These are phyloP conservation scores for Sporothrix inflata DNA, from an alignment of 2,329 filamentous ascomycete species.

Conservation along the genomic window DNA sequence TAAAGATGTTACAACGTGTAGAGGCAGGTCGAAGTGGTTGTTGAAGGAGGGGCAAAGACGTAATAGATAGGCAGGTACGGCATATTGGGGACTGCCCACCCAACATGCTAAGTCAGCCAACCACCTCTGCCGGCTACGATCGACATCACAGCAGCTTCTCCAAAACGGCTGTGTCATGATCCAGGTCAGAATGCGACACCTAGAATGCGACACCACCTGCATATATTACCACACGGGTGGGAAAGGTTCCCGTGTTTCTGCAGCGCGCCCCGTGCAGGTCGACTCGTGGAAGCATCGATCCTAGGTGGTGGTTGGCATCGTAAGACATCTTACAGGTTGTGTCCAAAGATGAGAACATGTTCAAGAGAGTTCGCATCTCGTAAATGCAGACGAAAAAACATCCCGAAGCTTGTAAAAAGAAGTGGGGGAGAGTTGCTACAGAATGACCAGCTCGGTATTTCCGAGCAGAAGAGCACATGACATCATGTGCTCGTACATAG, in stretches of 20 bases:
- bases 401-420: background rate
- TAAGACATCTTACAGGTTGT: background rate
- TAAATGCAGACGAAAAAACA: background rate
- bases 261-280: background rate
- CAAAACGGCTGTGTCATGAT: background rate
- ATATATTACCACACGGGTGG: background rate
- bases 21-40: background rate
- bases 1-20: background rate
- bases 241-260: background rate
- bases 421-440: background rate
- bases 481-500: background rate
- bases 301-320: background rate
- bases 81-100: background rate
- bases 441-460: too few species aligned
- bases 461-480: background rate
- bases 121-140: background rate
- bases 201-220: conserved; percentile 2
- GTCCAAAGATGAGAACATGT: background rate
- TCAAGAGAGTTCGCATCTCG: background rate
- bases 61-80: background rate
- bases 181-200: background rate
- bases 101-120: background rate
- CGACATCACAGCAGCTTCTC: background rate
- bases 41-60: conserved; percentile 14
- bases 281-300: background rate